These are phyloP conservation scores for Verticillium longisporum DNA, from an alignment of 2,329 filamentous ascomycete genomes.

Conservation along the genomic window DNA sequence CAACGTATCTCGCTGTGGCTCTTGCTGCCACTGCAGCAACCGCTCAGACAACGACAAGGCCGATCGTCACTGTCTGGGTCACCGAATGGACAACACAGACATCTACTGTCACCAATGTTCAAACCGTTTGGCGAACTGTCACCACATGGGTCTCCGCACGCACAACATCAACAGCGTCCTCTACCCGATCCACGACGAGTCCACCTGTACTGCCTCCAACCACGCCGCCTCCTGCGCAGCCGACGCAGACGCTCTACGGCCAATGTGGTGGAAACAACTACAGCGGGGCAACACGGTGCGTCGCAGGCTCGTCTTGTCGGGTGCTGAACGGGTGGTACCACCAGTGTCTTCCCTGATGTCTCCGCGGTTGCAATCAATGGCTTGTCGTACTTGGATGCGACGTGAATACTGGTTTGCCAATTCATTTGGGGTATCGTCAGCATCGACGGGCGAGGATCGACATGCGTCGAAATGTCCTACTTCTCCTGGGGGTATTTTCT, in stretches of 20 bases:
- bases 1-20: not conserved
- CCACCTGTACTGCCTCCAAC: not conserved
- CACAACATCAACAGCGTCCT: conserved; percentile 1
- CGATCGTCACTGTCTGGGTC: conserved; percentile 3
- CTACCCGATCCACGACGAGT: not conserved
- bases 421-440: too few relatives aligned
- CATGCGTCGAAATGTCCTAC: too few relatives aligned
- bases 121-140: conserved; percentile 6
- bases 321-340: conserved; percentile 7
- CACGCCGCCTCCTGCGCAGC: conserved; percentile 2
- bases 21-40: not conserved
- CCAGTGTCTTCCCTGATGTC: conserved; percentile 1
- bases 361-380: too few relatives aligned
- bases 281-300: conserved; percentile 6
- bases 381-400: too few relatives aligned
- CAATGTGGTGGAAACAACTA: conserved; percentile 8
- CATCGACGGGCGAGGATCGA: too few relatives aligned
- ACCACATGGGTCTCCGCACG: conserved; percentile 4
- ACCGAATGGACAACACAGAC: conserved; percentile 6
- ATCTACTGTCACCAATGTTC: conserved; percentile 1
- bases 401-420: too few relatives aligned
- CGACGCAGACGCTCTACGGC: conserved; percentile 8
- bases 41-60: not conserved
- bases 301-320: conserved; percentile 5
- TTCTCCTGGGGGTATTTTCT: too few relatives aligned